Base-by-base conservation (phyloP, 2,329 filamentous ascomycete species). In the Fusarium sp. region DNA sequence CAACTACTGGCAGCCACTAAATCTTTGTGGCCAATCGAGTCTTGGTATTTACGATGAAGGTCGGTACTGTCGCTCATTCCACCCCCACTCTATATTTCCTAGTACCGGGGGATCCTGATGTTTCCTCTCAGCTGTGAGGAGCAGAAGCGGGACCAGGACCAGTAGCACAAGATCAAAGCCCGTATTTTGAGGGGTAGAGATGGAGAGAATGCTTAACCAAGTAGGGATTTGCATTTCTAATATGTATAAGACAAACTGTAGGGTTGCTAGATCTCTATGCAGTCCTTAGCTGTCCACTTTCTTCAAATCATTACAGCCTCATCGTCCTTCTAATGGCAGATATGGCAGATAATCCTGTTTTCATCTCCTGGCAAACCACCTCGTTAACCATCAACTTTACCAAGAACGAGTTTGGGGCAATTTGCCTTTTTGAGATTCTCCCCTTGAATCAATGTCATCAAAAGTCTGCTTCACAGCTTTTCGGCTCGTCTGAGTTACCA, bases 161-260 rank as follows among this genome's bases (percentile, higher is more conserved):
- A 28, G 24, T 47, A 20, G 18, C 12, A 47, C 44, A 28, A 3
- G 3, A 12, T 8, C 10, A 17, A 17, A 0, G 15, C 8, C 1
- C 15, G 28, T n/a, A n/a, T 18, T 13, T 2, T 0, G 47, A n/a
- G 26, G 26, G 20, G 26, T 6, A 30, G 0, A 17, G 20, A 13
- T 1, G 10, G 22, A 6, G 0, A 17, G 7, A 4, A 8, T 30
- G 7, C 5, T 30, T 8, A 0, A 14, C 4, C 1, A n/a, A 30
- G 28, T 13, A 30, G 15, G 3, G 47, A 30, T 50, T 22, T 9
- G 20, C 22, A 30, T n/a, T 9, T 6, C 8, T 1, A 9, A 9
- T 3, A n/a, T 50, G 20, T 50, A 50, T 50, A 50, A 50, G 47
- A 50, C 28, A 30, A n/a, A 30, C 15, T 30, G 28, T 8, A 50